Percentiles rank a stretch among this genome's conserved stretches.
phyloP scores from a whole-genome alignment of 306 rosid genomes.

The Acmispon strigosus region DNA sequence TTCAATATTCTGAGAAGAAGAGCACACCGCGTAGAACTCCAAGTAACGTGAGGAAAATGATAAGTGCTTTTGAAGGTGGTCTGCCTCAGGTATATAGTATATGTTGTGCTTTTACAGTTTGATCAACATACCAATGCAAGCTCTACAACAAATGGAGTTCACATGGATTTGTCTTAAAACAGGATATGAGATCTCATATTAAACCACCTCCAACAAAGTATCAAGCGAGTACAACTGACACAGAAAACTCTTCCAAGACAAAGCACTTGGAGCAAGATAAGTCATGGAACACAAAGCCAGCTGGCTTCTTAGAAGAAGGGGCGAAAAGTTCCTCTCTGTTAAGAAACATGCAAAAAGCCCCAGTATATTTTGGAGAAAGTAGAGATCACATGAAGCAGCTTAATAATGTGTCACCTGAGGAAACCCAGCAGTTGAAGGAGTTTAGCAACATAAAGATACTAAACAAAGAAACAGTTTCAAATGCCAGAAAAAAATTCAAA shows the following conservation, averaged over 20 bases:
- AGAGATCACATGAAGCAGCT: conserved; percentile 5
- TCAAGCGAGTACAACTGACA: conserved; percentile 22
- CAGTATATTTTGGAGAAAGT: conserved; percentile 1
- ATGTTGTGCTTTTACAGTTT: not conserved
- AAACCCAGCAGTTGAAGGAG: conserved; percentile 20
- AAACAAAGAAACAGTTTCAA: conserved; percentile 14
- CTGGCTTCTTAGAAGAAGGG: conserved; percentile 1
- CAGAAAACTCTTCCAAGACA: conserved; percentile 14
- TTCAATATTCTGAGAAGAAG: conserved; percentile 16
- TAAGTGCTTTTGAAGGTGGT: conserved; percentile 68
- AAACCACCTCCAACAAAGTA: conserved; percentile 38
- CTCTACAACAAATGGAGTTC: conserved; percentile 12
- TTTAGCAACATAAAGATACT: conserved; percentile 2
- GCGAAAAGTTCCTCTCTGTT: conserved; percentile 1
- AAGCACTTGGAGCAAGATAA: conserved; percentile 13
- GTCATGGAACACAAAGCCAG: conserved; percentile 8
- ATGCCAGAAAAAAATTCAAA: conserved; percentile 14
- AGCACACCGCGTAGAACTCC: conserved; percentile 26
- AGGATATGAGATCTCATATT: conserved; percentile 53
- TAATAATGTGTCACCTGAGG: conserved; percentile 12
- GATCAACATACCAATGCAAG: conserved; percentile 2
- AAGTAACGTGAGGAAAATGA: conserved; percentile 60
- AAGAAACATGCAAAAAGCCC: conserved; percentile 14
- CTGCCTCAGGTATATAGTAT: conserved; percentile 63
- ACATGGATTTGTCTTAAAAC: conserved; percentile 21